Evolutionary conservation across 495 filamentous ascomycete species (phyloP).

Genomic region (Tuber calosporum): DNA sequence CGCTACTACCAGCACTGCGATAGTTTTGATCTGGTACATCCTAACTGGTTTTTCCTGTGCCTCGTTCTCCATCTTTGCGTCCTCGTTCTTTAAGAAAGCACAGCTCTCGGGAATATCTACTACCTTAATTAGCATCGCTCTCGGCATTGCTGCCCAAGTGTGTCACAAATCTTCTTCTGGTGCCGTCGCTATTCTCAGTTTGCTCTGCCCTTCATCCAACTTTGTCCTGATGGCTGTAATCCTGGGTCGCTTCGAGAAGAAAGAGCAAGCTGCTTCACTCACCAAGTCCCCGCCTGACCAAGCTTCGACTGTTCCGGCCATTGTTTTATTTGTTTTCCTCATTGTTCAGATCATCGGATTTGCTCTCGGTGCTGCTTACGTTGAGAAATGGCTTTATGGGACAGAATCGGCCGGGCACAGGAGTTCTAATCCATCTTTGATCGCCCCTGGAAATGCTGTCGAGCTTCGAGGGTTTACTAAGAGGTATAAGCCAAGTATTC

Average conservation of each 20-base stretch:
- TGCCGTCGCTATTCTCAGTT: constrained; percentile 55
- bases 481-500: constrained; percentile 59
- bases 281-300: constrained; percentile 52
- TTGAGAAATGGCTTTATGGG: constrained; percentile 70
- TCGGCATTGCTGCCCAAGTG: constrained; percentile 65
- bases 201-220: constrained; percentile 71
- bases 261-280: constrained; percentile 52
- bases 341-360: constrained; percentile 67
- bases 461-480: constrained; percentile 64
- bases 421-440: constrained; percentile 44
- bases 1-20: constrained; percentile 51
- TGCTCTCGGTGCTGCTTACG: constrained; percentile 59
- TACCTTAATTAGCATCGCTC: constrained; percentile 56
- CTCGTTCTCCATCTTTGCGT: constrained; percentile 63
- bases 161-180: constrained; percentile 49
- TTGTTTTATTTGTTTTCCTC: constrained; percentile 62
- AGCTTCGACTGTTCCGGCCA: constrained; percentile 56
- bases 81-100: constrained; percentile 66
- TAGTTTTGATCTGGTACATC: constrained; percentile 55
- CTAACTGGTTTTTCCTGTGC: constrained; percentile 58
- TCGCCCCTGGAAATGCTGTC: constrained; percentile 50
- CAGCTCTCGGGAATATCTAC: constrained; percentile 68
- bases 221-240: constrained; percentile 64
- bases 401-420: constrained; percentile 56
- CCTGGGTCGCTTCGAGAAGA: constrained; percentile 60